Evolutionary conservation across 768 basidiomycete genomes (phyloP).

Genomic region (Boletellus sp.): DNA sequence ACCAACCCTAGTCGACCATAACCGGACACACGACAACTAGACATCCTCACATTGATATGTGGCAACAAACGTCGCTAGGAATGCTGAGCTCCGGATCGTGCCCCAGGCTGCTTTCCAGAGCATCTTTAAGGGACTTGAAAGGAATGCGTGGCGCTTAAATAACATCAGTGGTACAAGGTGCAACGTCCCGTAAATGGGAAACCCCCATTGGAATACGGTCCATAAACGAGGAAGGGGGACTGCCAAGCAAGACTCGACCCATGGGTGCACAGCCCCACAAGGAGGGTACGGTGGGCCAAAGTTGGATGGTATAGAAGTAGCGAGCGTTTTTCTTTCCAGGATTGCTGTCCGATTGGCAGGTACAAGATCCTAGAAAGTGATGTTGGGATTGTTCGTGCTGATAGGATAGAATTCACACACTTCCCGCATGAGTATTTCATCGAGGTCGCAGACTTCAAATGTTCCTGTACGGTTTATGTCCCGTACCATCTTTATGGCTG

Average conservation of each 20-base stretch:
- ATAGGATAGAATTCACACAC: constrained; percentile 33
- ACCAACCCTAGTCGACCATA: background rate
- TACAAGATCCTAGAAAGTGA: constrained; percentile 48
- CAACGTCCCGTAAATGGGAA: constrained; percentile 81
- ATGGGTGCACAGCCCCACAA: constrained; percentile 79
- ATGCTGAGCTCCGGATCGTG: constrained; percentile 79
- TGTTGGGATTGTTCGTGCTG: background rate
- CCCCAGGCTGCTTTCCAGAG: constrained; percentile 63
- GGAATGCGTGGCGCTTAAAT: constrained; percentile 69
- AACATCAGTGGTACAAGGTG: constrained; percentile 86
- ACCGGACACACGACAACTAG: background rate
- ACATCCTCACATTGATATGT: constrained; percentile 70
- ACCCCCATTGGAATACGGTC: constrained; percentile 79
- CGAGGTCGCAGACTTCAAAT: constrained; percentile 55
- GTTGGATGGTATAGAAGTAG: constrained; percentile 32
- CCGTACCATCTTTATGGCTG: constrained; percentile 58
- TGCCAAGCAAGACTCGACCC: constrained; percentile 46
- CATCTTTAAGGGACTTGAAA: constrained; percentile 62
- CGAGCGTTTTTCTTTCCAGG: constrained; percentile 39
- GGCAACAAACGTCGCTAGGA: constrained; percentile 78
- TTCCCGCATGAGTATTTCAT: constrained; percentile 46
- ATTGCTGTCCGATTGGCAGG: constrained; percentile 48
- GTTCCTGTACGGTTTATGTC: constrained; percentile 54
- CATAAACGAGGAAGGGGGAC: constrained; percentile 60
- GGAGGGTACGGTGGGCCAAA: constrained; percentile 52